A percentile compares a stretch with the other conserved stretches of the same genome.
Evolutionary conservation across 2,329 filamentous ascomycete species (phyloP).

Genomic region (Lasiodiplodia sp.): DNA sequence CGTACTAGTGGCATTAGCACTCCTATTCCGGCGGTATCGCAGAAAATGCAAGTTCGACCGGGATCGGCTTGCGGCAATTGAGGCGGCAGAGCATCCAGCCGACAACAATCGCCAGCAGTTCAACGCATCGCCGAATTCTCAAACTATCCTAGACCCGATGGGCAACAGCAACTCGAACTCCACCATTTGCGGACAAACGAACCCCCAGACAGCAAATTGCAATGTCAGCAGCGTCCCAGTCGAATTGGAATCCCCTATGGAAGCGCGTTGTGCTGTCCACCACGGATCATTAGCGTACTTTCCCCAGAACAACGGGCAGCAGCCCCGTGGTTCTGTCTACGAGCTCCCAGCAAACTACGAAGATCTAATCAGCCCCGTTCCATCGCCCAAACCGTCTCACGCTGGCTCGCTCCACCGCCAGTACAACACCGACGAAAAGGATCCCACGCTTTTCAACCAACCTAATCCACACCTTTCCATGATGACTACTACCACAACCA

Average conservation of each 20-base stretch:
- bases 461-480: not conserved
- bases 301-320: not conserved
- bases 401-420: not conserved
- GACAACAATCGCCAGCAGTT: slow-evolving; percentile 1
- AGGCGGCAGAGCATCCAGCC: not conserved
- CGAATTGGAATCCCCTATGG: slow-evolving; percentile 10
- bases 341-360: slow-evolving; percentile 11
- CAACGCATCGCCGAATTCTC: not conserved
- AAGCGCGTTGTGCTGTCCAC: not conserved
- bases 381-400: not conserved
- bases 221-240: not conserved
- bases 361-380: not conserved
- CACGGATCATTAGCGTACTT: not conserved
- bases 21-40: slow-evolving; percentile 15
- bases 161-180: not conserved
- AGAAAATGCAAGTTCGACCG: not conserved
- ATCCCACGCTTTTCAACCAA: not conserved
- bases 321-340: slow-evolving; percentile 12
- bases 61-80: not conserved
- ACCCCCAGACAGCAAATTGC: not conserved
- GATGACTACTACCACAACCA: not conserved
- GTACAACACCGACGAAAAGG: slow-evolving; percentile 12
- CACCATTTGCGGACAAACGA: not conserved
- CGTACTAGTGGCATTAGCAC: not conserved
- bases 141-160: slow-evolving; percentile 5